Conservation (phyloP, 1,284 basidiomycete species). For the Apiotrichum gracile region DNA sequence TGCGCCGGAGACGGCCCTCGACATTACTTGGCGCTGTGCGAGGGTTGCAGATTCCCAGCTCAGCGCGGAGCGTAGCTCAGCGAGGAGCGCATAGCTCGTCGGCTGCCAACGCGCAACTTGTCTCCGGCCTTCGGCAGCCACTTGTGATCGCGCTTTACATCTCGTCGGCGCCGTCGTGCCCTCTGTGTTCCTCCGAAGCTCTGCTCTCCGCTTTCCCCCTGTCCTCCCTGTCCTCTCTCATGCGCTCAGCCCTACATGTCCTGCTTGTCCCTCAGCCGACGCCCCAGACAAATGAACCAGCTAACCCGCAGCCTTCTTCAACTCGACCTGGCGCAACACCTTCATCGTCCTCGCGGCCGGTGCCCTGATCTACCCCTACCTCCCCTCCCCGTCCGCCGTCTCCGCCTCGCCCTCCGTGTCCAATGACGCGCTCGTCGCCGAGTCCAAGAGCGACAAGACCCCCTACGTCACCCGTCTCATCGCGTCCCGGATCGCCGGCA, state of each 20-base stretch:
- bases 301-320: slow-evolving; percentile 40
- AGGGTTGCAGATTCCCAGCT: too few species aligned
- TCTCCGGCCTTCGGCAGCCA: too few species aligned
- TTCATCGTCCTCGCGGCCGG: slow-evolving; percentile 22
- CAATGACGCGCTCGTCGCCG: slow-evolving; percentile 24
- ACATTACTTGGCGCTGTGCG: too few species aligned
- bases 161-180: too few species aligned
- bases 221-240: too few species aligned
- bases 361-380: slow-evolving; percentile 35
- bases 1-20: too few species aligned
- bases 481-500: slow-evolving; percentile 31
- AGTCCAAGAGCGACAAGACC: slow-evolving; percentile 13
- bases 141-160: too few species aligned
- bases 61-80: too few species aligned
- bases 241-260: neutral
- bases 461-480: slow-evolving; percentile 44
- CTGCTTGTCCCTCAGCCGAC: too few species aligned
- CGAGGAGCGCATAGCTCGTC: too few species aligned
- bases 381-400: slow-evolving; percentile 31
- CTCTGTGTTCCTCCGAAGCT: too few species aligned
- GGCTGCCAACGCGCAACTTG: too few species aligned
- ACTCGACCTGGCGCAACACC: slow-evolving; percentile 40
- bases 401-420: slow-evolving; percentile 27
- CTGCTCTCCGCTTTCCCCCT: neutral
- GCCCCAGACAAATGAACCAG: neutral